Conservation (phyloP, 148 eudicot genomes). For the Rhododendron molle region DNA sequence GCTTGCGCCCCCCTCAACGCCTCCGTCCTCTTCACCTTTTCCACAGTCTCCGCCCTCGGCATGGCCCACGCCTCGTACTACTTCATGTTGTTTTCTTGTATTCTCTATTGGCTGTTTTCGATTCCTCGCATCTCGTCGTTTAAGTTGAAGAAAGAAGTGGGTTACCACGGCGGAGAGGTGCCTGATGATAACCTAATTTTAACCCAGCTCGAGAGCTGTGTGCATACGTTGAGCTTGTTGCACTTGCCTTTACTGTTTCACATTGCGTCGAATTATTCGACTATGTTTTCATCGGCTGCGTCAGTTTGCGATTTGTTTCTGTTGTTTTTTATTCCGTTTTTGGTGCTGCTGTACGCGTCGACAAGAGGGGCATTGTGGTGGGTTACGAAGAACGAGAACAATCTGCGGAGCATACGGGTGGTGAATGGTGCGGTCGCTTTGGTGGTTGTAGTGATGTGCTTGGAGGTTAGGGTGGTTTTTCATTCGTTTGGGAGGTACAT, state of each 20-base stretch:
- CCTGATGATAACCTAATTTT: conserved; percentile 66
- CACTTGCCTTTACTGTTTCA: conserved; percentile 72
- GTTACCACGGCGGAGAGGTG: conserved; percentile 65
- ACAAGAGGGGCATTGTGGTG: conserved; percentile 90
- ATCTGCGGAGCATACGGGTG: conserved; percentile 55
- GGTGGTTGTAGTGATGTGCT: conserved; percentile 65
- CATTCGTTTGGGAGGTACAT: conserved; percentile 87
- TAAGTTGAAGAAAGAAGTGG: conserved; percentile 41
- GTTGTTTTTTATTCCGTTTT: conserved; percentile 78
- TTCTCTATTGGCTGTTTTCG: conserved; percentile 85
- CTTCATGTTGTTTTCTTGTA: conserved; percentile 58
- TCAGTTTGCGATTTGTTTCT: conserved; percentile 59
- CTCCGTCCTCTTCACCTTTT: conserved; percentile 71
- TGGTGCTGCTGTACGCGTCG: conserved; percentile 78
- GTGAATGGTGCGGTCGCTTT: conserved; percentile 77
- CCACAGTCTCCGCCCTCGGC: conserved; percentile 77
- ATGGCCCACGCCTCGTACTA: conserved; percentile 71
- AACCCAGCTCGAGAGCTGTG: conserved; percentile 68
- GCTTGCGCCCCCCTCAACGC: conserved; percentile 62
- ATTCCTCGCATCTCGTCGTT: conserved; percentile 76
- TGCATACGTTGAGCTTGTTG: conserved; percentile 61
- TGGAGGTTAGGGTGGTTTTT: conserved; percentile 85
- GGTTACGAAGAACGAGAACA: conserved; percentile 61
- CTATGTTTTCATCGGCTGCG: conserved; percentile 58
- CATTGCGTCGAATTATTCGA: conserved; percentile 55